These are phyloP conservation scores for Avena insularis DNA, from an alignment of 176 grass and related monocot genomes.

Conservation along the genomic window DNA sequence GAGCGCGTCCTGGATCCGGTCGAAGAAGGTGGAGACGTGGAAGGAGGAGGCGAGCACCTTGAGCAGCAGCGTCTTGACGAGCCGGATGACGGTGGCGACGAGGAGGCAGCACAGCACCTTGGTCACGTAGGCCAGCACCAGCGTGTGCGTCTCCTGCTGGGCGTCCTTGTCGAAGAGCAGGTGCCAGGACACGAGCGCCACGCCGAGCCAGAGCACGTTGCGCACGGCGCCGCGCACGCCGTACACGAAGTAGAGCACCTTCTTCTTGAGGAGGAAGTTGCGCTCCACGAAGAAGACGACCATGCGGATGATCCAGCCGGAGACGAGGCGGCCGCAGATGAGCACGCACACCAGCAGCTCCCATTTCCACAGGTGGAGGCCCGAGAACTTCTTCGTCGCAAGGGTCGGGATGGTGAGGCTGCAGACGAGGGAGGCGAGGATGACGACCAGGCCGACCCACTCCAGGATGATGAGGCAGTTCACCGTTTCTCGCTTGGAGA, in stretches of 20 bases:
- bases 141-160: slow-evolving; percentile 47
- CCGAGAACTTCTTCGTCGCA: slow-evolving; percentile 51
- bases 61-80: slow-evolving; percentile 89
- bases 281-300: slow-evolving; percentile 87
- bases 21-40: slow-evolving; percentile 99
- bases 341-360: slow-evolving; percentile 76
- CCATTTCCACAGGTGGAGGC: slow-evolving; percentile 97
- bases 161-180: slow-evolving; percentile 74
- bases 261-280: slow-evolving; percentile 88
- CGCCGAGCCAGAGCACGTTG: slow-evolving; percentile 90
- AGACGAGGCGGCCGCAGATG: slow-evolving; percentile 92
- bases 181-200: slow-evolving; percentile 83
- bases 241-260: slow-evolving; percentile 98
- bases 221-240: slow-evolving; percentile 83
- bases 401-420: slow-evolving; percentile 63
- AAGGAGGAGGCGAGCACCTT: slow-evolving; percentile 93
- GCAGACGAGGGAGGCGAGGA: slow-evolving; percentile 71
- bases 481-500: slow-evolving; percentile 63
- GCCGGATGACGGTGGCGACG: slow-evolving; percentile 74
- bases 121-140: slow-evolving; percentile 74
- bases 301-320: slow-evolving; percentile 84
- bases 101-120: slow-evolving; percentile 91
- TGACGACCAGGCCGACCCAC: slow-evolving; percentile 74
- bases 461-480: slow-evolving; percentile 67
- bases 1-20: slow-evolving; percentile 86